Conservation (phyloP, 2,329 filamentous ascomycete genomes). For the Phaeosphaeria sp. region DNA sequence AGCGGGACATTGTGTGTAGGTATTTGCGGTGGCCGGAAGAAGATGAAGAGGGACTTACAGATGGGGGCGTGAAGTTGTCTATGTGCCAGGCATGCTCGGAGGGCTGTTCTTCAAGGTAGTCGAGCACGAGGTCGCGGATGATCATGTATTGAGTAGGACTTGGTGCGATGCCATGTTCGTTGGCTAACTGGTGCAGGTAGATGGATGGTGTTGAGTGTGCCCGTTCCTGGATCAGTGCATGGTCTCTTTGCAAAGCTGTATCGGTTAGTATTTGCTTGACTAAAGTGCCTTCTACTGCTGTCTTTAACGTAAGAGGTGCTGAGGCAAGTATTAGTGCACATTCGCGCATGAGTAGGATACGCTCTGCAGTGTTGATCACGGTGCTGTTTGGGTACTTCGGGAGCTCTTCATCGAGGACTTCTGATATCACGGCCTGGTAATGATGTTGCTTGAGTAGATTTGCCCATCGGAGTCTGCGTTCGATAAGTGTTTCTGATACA, state of each 20-base stretch:
- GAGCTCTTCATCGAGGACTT: constrained; percentile 32
- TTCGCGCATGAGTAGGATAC: constrained; percentile 22
- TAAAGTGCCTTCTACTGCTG: constrained; percentile 35
- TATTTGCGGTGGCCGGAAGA: constrained; percentile 31
- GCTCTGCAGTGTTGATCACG: constrained; percentile 15
- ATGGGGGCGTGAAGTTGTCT: constrained; percentile 26
- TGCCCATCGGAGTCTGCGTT: constrained; percentile 23
- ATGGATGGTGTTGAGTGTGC: constrained; percentile 35
- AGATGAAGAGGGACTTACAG: constrained; percentile 6
- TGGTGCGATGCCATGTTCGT: constrained; percentile 25
- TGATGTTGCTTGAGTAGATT: constrained; percentile 21
- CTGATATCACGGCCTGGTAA: constrained; percentile 29
- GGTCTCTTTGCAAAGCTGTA: constrained; percentile 22
- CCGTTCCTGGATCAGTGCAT: constrained; percentile 22
- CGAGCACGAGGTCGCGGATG: constrained; percentile 22
- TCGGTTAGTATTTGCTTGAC: constrained; percentile 19
- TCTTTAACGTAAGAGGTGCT: constrained; percentile 26
- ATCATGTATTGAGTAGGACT: constrained; percentile 31
- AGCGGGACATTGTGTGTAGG: constrained; percentile 24
- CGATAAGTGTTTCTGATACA: constrained; percentile 13
- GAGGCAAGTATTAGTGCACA: constrained; percentile 38
- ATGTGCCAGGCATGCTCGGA: constrained; percentile 18
- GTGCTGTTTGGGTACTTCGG: constrained; percentile 30
- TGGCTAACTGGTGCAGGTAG: constrained; percentile 35
- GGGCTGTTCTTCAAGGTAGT: constrained; percentile 21